phyloP scores from a whole-genome alignment of 1,284 basidiomycete species.

The Ceratobasidium sp. region DNA sequence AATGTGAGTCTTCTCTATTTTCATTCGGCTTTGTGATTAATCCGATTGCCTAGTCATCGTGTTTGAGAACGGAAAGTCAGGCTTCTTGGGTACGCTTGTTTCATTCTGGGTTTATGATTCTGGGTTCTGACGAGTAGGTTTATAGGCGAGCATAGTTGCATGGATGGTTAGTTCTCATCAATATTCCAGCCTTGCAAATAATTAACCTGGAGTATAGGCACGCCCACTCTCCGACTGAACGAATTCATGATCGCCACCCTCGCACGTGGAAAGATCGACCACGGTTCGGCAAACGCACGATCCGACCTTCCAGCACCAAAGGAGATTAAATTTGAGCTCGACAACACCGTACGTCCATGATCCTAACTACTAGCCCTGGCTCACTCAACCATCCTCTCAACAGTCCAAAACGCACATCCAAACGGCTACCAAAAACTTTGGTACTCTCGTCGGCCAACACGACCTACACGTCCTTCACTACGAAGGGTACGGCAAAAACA shows the following conservation, averaged over 20 bases:
- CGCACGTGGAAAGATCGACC: conserved; percentile 78
- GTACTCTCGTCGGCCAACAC: conserved; percentile 78
- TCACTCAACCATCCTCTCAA: conserved; percentile 44
- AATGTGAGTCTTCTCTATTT: conserved; percentile 61
- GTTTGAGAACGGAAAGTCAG: conserved; percentile 91
- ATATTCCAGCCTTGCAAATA: not conserved
- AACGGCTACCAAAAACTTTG: conserved; percentile 71
- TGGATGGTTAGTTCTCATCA: conserved; percentile 52
- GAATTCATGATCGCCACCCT: conserved; percentile 90
- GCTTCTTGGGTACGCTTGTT: conserved; percentile 69
- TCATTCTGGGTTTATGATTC: not conserved
- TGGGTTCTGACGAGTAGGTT: no score
- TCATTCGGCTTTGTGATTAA: not conserved
- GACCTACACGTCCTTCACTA: conserved; percentile 82
- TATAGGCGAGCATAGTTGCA: conserved; percentile 82
- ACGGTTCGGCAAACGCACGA: conserved; percentile 58
- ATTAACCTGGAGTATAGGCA: conserved; percentile 61
- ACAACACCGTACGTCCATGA: conserved; percentile 53
- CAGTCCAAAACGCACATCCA: conserved; percentile 62
- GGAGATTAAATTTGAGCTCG: conserved; percentile 77
- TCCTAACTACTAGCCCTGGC: no score
- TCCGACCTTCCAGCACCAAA: conserved; percentile 64
- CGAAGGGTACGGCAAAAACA: conserved; percentile 85
- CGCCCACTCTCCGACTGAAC: conserved; percentile 92
- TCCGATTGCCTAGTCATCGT: conserved; percentile 73